Conservation (phyloP, 148 eudicot genomes). For the Camellia granthamiana region DNA sequence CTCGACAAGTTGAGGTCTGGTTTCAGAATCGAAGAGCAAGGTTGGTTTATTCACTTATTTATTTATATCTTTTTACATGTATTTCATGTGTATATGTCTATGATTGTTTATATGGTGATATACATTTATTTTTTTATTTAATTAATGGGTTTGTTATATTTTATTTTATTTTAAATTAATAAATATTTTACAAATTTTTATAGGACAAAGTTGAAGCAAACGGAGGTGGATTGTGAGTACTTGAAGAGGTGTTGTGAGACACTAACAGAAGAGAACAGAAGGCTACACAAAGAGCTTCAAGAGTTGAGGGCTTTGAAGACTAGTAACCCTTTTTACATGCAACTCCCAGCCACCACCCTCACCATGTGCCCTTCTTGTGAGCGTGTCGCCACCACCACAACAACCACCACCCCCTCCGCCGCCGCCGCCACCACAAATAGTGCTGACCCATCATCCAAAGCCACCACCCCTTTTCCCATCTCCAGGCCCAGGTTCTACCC, state of each 20-base stretch:
- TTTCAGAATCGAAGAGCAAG: conserved; percentile 63
- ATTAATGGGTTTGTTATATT: not conserved
- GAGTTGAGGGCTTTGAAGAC: conserved; percentile 47
- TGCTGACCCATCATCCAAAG: conserved; percentile 17
- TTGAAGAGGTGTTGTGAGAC: conserved; percentile 60
- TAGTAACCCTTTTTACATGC: conserved; percentile 44
- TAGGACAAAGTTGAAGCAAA: conserved; percentile 62
- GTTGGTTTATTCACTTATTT: not conserved
- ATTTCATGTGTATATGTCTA: not conserved
- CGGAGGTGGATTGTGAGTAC: conserved; percentile 62
- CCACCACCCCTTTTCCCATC: conserved; percentile 24
- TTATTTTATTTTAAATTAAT: not conserved
- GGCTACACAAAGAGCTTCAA: conserved; percentile 54
- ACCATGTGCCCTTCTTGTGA: conserved; percentile 68
- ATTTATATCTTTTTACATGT: not conserved
- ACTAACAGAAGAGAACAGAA: conserved; percentile 46
- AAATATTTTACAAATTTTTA: not conserved
- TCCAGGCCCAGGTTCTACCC: conserved; percentile 31
- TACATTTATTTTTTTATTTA: not conserved
- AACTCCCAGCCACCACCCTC: conserved; percentile 55
- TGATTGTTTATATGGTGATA: not conserved
- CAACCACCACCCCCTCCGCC: conserved; percentile 22
- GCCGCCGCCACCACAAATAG: not conserved
- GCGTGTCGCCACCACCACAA: conserved; percentile 44
- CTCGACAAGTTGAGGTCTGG: conserved; percentile 63